phyloP scores from a whole-genome alignment of 805 yeast genomes.

The Saccharomycopsis sp. region DNA sequence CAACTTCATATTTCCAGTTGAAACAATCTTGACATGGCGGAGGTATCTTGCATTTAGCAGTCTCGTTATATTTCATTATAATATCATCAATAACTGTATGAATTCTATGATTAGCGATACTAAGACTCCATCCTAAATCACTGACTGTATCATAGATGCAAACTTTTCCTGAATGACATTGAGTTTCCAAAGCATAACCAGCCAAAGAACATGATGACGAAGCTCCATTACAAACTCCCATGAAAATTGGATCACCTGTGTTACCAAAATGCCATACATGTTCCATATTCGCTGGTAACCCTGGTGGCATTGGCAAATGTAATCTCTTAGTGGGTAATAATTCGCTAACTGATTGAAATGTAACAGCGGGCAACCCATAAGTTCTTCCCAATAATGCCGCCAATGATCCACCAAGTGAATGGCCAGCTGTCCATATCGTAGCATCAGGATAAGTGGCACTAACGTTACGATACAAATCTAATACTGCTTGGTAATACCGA shows the following conservation, averaged over 20 bases:
- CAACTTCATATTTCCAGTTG: constrained; percentile 73
- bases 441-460: constrained; percentile 57
- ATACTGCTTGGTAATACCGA: constrained; percentile 71
- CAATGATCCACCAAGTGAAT: constrained; percentile 88
- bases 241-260: constrained; percentile 92
- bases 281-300: constrained; percentile 67
- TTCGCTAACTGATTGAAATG: constrained; percentile 94
- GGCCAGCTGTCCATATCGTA: constrained; percentile 88
- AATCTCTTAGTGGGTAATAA: constrained; percentile 72
- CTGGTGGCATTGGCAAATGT: constrained; percentile 92
- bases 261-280: constrained; percentile 94
- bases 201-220: constrained; percentile 82
- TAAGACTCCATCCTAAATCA: constrained; percentile 89
- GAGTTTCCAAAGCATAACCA: constrained; percentile 96
- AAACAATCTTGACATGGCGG: constrained; percentile 87
- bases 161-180: constrained; percentile 83
- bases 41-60: constrained; percentile 66
- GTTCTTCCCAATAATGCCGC: constrained; percentile 80
- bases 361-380: constrained; percentile 81
- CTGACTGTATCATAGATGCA: constrained; percentile 86
- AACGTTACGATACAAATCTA: constrained; percentile 73
- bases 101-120: constrained; percentile 80
- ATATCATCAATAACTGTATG: constrained; percentile 85
- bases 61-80: constrained; percentile 60
- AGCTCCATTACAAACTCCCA: constrained; percentile 96